These are phyloP conservation scores for Lyophyllum decastes DNA, from an alignment of 768 basidiomycete genomes.

Conservation along the genomic window DNA sequence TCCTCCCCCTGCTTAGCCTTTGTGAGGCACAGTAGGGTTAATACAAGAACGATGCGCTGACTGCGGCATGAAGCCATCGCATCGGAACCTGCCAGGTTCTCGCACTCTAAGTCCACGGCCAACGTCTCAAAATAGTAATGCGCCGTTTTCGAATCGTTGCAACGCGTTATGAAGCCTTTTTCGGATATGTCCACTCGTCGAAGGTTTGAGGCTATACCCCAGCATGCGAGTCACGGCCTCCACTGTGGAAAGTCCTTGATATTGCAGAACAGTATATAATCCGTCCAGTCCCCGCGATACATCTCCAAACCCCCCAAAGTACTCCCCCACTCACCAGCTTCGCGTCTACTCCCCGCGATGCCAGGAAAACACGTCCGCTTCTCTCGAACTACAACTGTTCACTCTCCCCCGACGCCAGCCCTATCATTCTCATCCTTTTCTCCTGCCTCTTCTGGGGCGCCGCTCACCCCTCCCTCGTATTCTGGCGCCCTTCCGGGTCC, in stretches of 20 bases:
- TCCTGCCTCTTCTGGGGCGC: slow-evolving; percentile 12
- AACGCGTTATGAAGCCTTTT: neutral
- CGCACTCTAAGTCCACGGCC: neutral
- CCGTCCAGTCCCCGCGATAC: neutral
- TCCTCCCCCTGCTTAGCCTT: neutral
- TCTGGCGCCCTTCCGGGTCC: slow-evolving; percentile 8
- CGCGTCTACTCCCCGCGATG: slow-evolving; percentile 4
- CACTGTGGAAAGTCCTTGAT: neutral
- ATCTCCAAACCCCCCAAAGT: neutral
- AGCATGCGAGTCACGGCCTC: slow-evolving; percentile 1
- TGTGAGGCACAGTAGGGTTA: neutral
- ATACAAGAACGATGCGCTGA: neutral
- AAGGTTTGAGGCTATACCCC: neutral
- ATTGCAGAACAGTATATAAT: neutral
- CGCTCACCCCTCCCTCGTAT: slow-evolving; percentile 12
- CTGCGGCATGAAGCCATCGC: neutral
- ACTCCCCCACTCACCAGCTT: neutral
- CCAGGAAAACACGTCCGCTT: slow-evolving; percentile 23
- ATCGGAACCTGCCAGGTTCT: neutral
- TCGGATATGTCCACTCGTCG: neutral
- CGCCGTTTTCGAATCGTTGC: neutral
- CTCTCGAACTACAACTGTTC: slow-evolving; percentile 3
- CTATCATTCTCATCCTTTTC: slow-evolving; percentile 12
- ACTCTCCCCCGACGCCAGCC: slow-evolving; percentile 17
- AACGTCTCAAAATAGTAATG: neutral